Evolutionary conservation across 805 yeast species (phyloP), one percentile per base, ranked within the genome.

Genomic region (Suhomyces emberorum): DNA sequence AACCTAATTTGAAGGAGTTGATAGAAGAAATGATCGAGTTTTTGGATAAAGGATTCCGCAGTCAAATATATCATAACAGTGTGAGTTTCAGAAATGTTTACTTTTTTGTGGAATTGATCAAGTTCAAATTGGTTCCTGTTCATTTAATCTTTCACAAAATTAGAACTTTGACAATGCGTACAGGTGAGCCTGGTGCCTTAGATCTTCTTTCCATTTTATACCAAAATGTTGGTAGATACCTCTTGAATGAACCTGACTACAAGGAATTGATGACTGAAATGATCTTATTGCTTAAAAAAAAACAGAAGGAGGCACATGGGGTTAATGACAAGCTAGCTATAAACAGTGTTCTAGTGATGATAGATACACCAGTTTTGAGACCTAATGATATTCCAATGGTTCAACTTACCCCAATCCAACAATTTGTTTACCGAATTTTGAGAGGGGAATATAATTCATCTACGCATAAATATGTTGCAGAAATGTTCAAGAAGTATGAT

Each of bases 101-200:
- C 15, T 82, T 84, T 47, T 79, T 85, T 46, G 65, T 79, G 32
- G 96, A 89, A 51, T 64, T 88, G 61, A 76, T 83, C 21, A 87
- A 85, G 52, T 88, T 88, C 55, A 77, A 74, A 46, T 57, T 88
- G 42, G 67, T 88, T 11, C 91, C 95, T 0, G 63, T 70, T n/a
- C 81, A 79, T 55, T 69, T 81, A 39, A 66, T 81, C 9, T 83
- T 87, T 53, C 89, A 88, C 56, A 83, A 82, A 52, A 70, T 88
- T 31, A 69, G 87, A 48, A 61, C 71, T 1, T 61, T 86, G 45
- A 74, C 83, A 2, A 49, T 77, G 37, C 72, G 74, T 35, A 50
- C 72, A 14, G 65, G 72, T 4, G 65, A 71, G 0, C 70, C 78
- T 7, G 72, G 74, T 42, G 85, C 83, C 52, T 72, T 85, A 39